Base-by-base conservation (phyloP, 352 stramenopile species). In the Phytophthora cactorum region DNA sequence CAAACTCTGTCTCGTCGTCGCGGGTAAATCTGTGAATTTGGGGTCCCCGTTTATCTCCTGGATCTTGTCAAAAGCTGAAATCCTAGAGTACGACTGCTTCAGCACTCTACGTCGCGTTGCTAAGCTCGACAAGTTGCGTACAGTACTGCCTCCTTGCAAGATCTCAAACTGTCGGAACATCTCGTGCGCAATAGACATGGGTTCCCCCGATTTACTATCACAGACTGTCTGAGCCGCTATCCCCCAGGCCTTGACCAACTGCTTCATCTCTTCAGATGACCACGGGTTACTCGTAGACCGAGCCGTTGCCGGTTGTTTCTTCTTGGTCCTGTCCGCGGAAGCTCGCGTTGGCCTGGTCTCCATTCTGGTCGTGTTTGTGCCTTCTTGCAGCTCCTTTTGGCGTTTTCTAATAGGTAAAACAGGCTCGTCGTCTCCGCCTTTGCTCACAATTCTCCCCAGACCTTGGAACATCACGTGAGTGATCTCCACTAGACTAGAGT, bases 401-500 rank as follows among this genome's bases (percentile, higher is more conserved):
- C 52, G 34, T 36, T 27, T 28, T 50, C 50, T n/a, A 17, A 53
- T 38, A 5, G 29, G 45, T 27, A 59, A 1, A 14, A 34, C 17
- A 11, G 53, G 12, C 15, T 64, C 61, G 2, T 74, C 57, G 1
- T 75, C 67, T 2, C 38, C 53, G n/a, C 53, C 62, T 68, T 52
- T 63, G 11, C 36, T 66, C 3, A 81, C 52, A 27, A 81, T 71
- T 0, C 74, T 41, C 12, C 14, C 57, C 12, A 81, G 34, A 2
- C 46, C 54, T 25, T 69, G 50, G 27, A 54, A 77, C 63, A 81
- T 74, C 1, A 51, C 51, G 22, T 52, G 54, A 1, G 60, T 73
- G 36, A 81, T 46, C 29, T 81, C 74, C 31, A 79, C 51, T 2
- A 79, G 53, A 45, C 63, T 78, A 0, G 70, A 71, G 34, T 81